Percentiles rank a stretch among this genome's conserved stretches.
Conservation (phyloP, 208 protist species). For the Novymonas esmeraldas region DNA sequence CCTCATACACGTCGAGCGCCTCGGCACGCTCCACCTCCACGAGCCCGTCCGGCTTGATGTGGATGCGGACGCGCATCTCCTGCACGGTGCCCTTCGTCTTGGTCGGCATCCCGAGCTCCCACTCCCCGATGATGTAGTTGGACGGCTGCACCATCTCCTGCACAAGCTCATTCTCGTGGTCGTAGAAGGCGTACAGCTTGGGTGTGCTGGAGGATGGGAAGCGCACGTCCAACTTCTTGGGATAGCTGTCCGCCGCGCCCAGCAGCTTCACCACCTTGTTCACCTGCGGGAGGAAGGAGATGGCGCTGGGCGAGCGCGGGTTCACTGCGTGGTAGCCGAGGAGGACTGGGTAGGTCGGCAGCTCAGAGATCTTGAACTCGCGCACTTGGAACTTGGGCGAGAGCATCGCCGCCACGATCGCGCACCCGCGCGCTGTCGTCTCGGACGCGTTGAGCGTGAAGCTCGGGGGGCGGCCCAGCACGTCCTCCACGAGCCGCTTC, state of each 20-base stretch:
- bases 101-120: constrained; percentile 52
- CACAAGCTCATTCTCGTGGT: constrained; percentile 50
- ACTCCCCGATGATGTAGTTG: constrained; percentile 74
- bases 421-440: constrained; percentile 83
- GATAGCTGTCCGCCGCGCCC: constrained; percentile 57
- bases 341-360: constrained; percentile 75
- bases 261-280: constrained; percentile 87
- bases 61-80: constrained; percentile 71
- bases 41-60: constrained; percentile 61
- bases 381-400: constrained; percentile 91
- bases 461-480: constrained; percentile 60
- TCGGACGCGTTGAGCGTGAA: constrained; percentile 93
- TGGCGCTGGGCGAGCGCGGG: constrained; percentile 50
- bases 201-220: constrained; percentile 63
- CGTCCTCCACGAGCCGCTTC: constrained; percentile 72
- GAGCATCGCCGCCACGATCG: constrained; percentile 88
- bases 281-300: constrained; percentile 83
- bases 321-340: constrained; percentile 80
- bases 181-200: constrained; percentile 88
- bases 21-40: constrained; percentile 66
- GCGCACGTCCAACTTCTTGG: constrained; percentile 85
- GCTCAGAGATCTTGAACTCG: constrained; percentile 83
- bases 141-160: constrained; percentile 40
- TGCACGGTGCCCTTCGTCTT: constrained; percentile 42
- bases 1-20: constrained; percentile 80